Conservation (phyloP, 768 basidiomycete genomes). For the Leccinum rimulosum region DNA sequence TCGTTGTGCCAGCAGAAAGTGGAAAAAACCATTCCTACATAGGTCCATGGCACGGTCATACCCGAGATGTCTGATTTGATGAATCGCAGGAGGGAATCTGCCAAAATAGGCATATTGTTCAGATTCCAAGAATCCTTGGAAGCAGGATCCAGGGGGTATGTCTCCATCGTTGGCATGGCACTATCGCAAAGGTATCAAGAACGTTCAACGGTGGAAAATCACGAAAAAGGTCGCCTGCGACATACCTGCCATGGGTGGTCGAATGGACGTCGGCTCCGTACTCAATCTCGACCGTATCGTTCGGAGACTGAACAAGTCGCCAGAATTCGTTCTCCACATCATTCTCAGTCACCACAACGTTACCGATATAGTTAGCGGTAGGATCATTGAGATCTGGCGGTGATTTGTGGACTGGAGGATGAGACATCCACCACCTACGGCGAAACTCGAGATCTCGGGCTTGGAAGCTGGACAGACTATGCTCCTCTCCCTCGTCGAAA, state of each 20-base stretch:
- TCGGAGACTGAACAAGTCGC: slow-evolving; percentile 86
- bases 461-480: slow-evolving; percentile 88
- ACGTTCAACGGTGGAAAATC: slow-evolving; percentile 30
- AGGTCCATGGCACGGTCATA: slow-evolving; percentile 99
- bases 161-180: slow-evolving; percentile 94
- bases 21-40: slow-evolving; percentile 98
- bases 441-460: slow-evolving; percentile 89
- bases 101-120: slow-evolving; percentile 93
- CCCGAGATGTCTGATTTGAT: slow-evolving; percentile 99
- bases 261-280: slow-evolving; percentile 99
- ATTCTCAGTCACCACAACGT: slow-evolving; percentile 73
- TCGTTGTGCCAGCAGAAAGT: slow-evolving; percentile 99
- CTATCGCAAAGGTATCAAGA: slow-evolving; percentile 38
- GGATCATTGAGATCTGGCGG: slow-evolving; percentile 43
- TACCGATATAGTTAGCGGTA: slow-evolving; percentile 54
- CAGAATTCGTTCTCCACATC: slow-evolving; percentile 97
- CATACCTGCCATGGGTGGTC: slow-evolving; percentile 93
- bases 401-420: slow-evolving; percentile 48
- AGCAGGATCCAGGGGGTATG: slow-evolving; percentile 83
- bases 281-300: slow-evolving; percentile 95
- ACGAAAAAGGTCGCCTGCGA: slow-evolving; percentile 9
- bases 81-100: slow-evolving; percentile 90
- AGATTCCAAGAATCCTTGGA: slow-evolving; percentile 95
- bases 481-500: slow-evolving; percentile 97
- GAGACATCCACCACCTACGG: slow-evolving; percentile 81